Conservation (phyloP, 371 early-diverging fungal genomes). For the Mucor velutinosus region DNA sequence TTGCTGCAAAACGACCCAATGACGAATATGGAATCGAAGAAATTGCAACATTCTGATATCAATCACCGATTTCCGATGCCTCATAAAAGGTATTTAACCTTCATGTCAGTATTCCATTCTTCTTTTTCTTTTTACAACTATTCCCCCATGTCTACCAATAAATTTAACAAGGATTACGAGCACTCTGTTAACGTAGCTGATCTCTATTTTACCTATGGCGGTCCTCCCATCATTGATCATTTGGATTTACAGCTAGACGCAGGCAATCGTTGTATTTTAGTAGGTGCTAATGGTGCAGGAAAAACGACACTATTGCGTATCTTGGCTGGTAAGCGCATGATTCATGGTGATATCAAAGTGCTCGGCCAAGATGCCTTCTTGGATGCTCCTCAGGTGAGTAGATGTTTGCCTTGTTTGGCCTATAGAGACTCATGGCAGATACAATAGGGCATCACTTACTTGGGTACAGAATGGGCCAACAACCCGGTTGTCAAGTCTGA, state of each 20-base stretch:
- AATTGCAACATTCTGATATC: neutral
- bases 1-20: neutral
- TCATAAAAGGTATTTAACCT: neutral
- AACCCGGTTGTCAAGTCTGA: conserved; percentile 63
- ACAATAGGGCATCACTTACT: conserved; percentile 68
- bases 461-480: conserved; percentile 83
- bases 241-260: conserved; percentile 51
- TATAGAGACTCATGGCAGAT: neutral
- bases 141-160: conserved; percentile 2
- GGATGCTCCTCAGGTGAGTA: conserved; percentile 52
- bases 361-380: conserved; percentile 69
- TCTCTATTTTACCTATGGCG: conserved; percentile 66
- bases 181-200: conserved; percentile 36
- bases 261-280: conserved; percentile 67
- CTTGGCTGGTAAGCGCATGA: conserved; percentile 73
- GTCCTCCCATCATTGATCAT: conserved; percentile 57
- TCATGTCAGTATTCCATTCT: neutral
- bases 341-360: conserved; percentile 55
- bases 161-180: conserved; percentile 9
- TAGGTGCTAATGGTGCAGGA: conserved; percentile 69
- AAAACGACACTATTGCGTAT: conserved; percentile 70
- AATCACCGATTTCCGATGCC: conserved; percentile 1
- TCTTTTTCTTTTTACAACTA: neutral
- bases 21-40: neutral
- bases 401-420: neutral